A percentile compares a stretch with the other conserved stretches of the same genome.
These are phyloP conservation scores for Aspergillus kassunensis DNA, from an alignment of 495 filamentous ascomycete genomes.

Conservation along the genomic window DNA sequence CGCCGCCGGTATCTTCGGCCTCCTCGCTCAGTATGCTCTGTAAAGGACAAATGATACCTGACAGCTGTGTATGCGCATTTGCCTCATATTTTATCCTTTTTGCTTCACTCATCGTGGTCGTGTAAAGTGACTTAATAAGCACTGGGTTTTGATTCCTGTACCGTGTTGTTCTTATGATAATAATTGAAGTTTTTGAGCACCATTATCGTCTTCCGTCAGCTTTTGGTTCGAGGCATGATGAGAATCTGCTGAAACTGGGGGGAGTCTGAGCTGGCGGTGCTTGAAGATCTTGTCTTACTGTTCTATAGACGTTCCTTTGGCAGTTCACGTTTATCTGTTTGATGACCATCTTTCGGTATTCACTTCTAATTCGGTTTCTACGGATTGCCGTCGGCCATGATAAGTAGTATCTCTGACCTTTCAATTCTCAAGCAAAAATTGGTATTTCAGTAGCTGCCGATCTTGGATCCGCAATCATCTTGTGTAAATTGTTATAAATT, in stretches of 20 bases:
- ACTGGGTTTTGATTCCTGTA: conserved; percentile 35
- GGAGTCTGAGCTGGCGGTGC: not conserved
- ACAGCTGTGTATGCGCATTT: conserved; percentile 24
- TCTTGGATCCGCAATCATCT: too few species aligned
- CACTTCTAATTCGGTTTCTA: not conserved
- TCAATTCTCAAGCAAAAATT: too few species aligned
- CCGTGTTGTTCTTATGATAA: conserved; percentile 45
- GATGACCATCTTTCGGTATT: conserved; percentile 3
- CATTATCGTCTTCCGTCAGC: conserved; percentile 21
- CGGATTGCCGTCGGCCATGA: too few species aligned
- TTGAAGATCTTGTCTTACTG: conserved; percentile 8
- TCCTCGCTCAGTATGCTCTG: conserved; percentile 43
- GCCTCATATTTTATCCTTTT: conserved; percentile 22
- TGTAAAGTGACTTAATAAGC: conserved; percentile 37
- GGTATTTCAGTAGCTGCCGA: too few species aligned
- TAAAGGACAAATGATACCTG: conserved; percentile 28
- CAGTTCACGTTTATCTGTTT: conserved; percentile 13
- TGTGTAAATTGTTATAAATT: too few species aligned
- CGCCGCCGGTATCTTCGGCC: conserved; percentile 40
- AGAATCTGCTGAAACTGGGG: not conserved
- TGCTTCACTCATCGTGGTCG: conserved; percentile 19
- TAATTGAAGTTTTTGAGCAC: conserved; percentile 45
- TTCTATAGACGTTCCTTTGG: conserved; percentile 25
- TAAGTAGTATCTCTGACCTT: too few species aligned
- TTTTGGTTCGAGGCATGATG: conserved; percentile 6